Conservation (phyloP, 345 rosid species). For the Lumnitzera racemosa region DNA sequence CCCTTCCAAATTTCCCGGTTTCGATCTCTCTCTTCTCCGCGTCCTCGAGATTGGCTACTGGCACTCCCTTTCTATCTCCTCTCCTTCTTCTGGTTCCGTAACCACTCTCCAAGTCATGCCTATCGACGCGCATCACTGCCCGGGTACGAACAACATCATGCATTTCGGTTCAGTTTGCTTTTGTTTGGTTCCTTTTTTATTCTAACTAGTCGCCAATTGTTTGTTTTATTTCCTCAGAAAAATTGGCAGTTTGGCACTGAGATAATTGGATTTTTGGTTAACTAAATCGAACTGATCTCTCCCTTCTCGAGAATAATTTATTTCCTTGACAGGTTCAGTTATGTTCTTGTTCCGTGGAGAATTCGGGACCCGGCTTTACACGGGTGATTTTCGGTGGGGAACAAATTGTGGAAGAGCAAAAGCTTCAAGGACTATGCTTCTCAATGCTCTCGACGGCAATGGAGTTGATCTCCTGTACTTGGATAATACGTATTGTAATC, state of each 20-base stretch:
- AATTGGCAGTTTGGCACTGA: neutral
- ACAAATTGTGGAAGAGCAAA: slow-evolving; percentile 17
- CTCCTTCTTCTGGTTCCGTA: slow-evolving; percentile 35
- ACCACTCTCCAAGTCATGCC: slow-evolving; percentile 41
- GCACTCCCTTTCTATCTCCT: slow-evolving; percentile 42
- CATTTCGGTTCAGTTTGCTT: too few relatives aligned
- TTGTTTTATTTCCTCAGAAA: slow-evolving; percentile 5
- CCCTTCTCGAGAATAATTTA: neutral
- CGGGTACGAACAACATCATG: slow-evolving; percentile 25
- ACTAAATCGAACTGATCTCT: neutral
- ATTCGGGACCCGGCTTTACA: slow-evolving; percentile 65
- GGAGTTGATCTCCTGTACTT: slow-evolving; percentile 45
- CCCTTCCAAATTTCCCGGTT: slow-evolving; percentile 56
- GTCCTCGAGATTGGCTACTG: slow-evolving; percentile 46
- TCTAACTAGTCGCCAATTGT: slow-evolving; percentile 1
- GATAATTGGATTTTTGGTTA: neutral
- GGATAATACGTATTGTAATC: slow-evolving; percentile 79
- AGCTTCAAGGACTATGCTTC: slow-evolving; percentile 27
- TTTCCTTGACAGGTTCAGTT: slow-evolving; percentile 37
- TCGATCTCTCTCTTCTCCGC: slow-evolving; percentile 57
- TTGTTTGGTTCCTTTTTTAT: neutral
- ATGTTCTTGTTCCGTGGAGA: slow-evolving; percentile 76
- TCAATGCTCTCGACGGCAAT: slow-evolving; percentile 31
- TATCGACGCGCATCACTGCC: slow-evolving; percentile 70
- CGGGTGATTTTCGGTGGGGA: slow-evolving; percentile 81